These are phyloP conservation scores for Arthrobotrys conoides DNA, from an alignment of 2,329 filamentous ascomycete genomes.

Conservation along the genomic window DNA sequence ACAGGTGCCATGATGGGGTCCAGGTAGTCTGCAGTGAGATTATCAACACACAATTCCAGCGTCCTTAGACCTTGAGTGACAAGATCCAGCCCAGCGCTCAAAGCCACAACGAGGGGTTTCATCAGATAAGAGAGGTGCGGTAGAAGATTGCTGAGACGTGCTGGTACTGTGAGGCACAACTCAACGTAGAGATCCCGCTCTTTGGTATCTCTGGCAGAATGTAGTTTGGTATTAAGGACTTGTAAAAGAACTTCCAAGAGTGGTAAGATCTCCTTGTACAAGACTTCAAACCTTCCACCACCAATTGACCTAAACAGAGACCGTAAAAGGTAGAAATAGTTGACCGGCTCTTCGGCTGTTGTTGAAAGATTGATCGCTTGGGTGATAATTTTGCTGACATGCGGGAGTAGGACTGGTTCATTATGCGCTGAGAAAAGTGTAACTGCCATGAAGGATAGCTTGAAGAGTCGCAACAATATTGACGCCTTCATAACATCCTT, in stretches of 20 bases:
- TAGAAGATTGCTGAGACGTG: slow-evolving; percentile 90
- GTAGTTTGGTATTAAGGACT: slow-evolving; percentile 92
- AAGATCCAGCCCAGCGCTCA: slow-evolving; percentile 90
- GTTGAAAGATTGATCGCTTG: slow-evolving; percentile 97
- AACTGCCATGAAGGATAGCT: slow-evolving; percentile 98
- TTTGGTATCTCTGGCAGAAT: slow-evolving; percentile 88
- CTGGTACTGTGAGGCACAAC: slow-evolving; percentile 94
- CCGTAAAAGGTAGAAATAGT: slow-evolving; percentile 93
- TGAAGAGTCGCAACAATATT: slow-evolving; percentile 93
- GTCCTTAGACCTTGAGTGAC: slow-evolving; percentile 95
- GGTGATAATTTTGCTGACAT: slow-evolving; percentile 96
- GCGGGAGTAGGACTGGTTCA: slow-evolving; percentile 92
- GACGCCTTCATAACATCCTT: slow-evolving; percentile 92
- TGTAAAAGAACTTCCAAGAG: slow-evolving; percentile 97
- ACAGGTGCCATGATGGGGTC: slow-evolving; percentile 99
- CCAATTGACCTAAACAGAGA: slow-evolving; percentile 97
- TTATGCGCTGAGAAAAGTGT: slow-evolving; percentile 95
- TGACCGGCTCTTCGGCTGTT: slow-evolving; percentile 96
- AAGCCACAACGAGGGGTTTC: slow-evolving; percentile 94
- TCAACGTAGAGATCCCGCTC: slow-evolving; percentile 98
- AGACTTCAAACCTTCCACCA: slow-evolving; percentile 94
- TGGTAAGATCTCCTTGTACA: slow-evolving; percentile 98
- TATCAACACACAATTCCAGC: slow-evolving; percentile 96
- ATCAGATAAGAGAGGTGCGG: slow-evolving; percentile 97
- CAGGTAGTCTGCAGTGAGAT: slow-evolving; percentile 95